Base-by-base conservation (phyloP, 2,329 filamentous ascomycete species). In the Periglandula ipomoeae region DNA sequence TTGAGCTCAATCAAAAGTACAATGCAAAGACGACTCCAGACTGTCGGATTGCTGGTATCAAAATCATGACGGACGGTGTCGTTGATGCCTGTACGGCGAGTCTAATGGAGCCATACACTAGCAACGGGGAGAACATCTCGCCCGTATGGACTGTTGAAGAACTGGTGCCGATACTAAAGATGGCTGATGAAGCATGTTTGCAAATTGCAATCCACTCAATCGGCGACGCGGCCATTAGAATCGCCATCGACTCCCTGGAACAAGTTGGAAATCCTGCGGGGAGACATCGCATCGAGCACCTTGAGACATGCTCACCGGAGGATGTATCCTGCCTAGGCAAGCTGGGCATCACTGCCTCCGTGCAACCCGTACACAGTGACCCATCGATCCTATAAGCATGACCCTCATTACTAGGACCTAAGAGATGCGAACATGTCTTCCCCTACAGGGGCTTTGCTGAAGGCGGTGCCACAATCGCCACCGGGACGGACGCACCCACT, bases 151-250 rank as follows among this genome's bases (percentile, higher is more conserved):
- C 71, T 0, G 59, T 62, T 2, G 69, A 70, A 24, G 59, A 37
- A 9, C 68, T 83, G 3, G 68, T 64, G 5, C 74, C 0, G 9
- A 74, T 82, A 0, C 73, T 84, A 1, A 64, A 68, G 48, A 69
- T 67, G 30, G 79, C 79, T 2, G 70, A 72, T 35, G 66, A 65
- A 4, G 72, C 70, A 1, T 73, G 74, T 0, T 58, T 84, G 26
- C 80, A 84, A 58, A 73, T 78, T 48, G 80, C 80, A 0, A 65
- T 84, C 6, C 80, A 84, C 58, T 80, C 80, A 26, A 84, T 84
- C 51, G 80, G 80, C 26, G 80, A 84, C 53, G 68, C 67, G 9
- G 78, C 81, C 4, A 70, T 82, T 17, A 68, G 64, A 22, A 72
- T 74, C 53, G 79, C 78, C 5, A 69, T 83, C 44, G 75, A 83